Evolutionary conservation across 345 rosid genomes (phyloP).

Genomic region (Rubroshorea leprosula): DNA sequence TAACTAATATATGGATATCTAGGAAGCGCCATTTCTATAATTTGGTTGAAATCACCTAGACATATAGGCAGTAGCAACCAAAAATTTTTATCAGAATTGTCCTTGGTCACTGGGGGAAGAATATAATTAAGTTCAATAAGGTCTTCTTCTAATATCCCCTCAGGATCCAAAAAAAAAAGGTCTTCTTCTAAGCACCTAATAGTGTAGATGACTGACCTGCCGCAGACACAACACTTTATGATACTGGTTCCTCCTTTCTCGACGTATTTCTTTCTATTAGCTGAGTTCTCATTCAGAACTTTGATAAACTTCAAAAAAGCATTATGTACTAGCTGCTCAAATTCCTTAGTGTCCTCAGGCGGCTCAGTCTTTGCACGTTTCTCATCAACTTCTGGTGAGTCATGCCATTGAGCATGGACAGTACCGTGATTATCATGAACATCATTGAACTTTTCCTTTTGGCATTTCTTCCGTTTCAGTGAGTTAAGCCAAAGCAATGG

Average conservation of each 20-base stretch:
- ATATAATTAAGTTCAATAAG: background rate
- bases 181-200: slow-evolving; percentile 4
- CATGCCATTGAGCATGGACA: slow-evolving; percentile 8
- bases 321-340: slow-evolving; percentile 29
- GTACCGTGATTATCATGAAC: slow-evolving; percentile 21
- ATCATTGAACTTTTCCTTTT: slow-evolving; percentile 12
- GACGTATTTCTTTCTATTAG: slow-evolving; percentile 30
- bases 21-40: background rate
- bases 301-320: slow-evolving; percentile 41
- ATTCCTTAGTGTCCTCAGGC: slow-evolving; percentile 33
- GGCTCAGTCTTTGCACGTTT: slow-evolving; percentile 17
- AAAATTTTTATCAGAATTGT: background rate
- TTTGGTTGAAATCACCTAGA: background rate
- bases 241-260: slow-evolving; percentile 23
- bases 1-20: background rate
- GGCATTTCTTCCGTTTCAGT: slow-evolving; percentile 10
- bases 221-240: slow-evolving; percentile 42
- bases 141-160: slow-evolving; percentile 14
- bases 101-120: slow-evolving; percentile 8
- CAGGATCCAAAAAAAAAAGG: too few relatives aligned
- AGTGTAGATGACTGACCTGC: slow-evolving; percentile 35
- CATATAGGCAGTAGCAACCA: background rate
- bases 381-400: slow-evolving; percentile 5
- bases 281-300: slow-evolving; percentile 38
- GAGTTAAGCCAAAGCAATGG: slow-evolving; percentile 21